Evolutionary conservation across 257 asterid genomes (phyloP).

Genomic region (Solanum ossicruentum): DNA sequence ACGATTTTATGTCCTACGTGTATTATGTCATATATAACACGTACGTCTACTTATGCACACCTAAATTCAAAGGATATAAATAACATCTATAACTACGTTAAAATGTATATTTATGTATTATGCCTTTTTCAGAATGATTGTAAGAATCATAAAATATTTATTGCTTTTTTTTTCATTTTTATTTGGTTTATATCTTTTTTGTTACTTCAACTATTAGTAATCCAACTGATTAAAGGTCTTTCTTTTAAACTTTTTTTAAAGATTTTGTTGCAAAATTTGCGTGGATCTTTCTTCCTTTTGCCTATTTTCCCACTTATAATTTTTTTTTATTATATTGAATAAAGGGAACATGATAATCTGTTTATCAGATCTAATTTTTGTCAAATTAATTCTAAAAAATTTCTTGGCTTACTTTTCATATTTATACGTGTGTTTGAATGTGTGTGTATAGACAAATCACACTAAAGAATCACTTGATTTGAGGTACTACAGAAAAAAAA

Average conservation of each 20-base stretch:
- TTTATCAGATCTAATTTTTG: neutral
- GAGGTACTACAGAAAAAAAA: too few relatives aligned
- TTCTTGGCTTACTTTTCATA: neutral
- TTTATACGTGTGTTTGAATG: neutral
- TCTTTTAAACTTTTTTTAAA: neutral
- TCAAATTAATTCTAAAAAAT: neutral
- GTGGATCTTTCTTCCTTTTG: neutral
- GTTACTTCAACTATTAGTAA: neutral
- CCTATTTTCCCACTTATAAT: neutral
- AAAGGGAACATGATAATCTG: neutral
- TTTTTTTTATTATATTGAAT: neutral
- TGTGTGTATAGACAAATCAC: neutral
- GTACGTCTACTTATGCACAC: too few relatives aligned
- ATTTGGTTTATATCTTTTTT: neutral
- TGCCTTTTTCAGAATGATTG: too few relatives aligned
- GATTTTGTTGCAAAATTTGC: neutral
- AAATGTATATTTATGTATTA: too few relatives aligned
- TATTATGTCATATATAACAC: too few relatives aligned
- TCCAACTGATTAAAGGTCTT: neutral
- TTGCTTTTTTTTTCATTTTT: neutral
- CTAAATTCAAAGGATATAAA: too few relatives aligned
- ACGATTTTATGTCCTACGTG: too few relatives aligned
- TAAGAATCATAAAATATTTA: too few relatives aligned
- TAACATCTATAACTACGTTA: too few relatives aligned
- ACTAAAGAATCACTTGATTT: too few relatives aligned